A percentile compares a stretch with the other conserved stretches of the same genome.
phyloP scores from a whole-genome alignment of 768 basidiomycete genomes.

The Leccinum broughii region DNA sequence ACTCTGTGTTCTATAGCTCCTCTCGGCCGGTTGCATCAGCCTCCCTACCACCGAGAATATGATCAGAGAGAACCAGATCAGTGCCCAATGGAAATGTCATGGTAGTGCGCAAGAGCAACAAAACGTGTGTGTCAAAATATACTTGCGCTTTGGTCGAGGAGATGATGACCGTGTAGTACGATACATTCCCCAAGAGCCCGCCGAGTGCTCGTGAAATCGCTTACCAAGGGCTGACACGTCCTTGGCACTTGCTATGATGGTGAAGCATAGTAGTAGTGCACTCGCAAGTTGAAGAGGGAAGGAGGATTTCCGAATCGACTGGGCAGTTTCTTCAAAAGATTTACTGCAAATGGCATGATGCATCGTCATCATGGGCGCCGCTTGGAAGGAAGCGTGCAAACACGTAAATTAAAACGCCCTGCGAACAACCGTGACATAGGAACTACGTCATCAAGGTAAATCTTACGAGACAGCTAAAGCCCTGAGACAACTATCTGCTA shows the following conservation, averaged over 20 bases:
- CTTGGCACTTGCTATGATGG: no score
- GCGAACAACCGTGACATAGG: conserved; percentile 13
- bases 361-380: conserved; percentile 58
- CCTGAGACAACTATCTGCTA: not conserved
- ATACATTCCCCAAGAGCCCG: conserved; percentile 62
- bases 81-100: conserved; percentile 91
- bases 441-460: conserved; percentile 61
- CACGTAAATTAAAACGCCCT: conserved; percentile 61
- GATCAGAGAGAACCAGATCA: conserved; percentile 79
- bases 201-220: conserved; percentile 63
- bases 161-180: conserved; percentile 66
- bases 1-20: conserved; percentile 82
- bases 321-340: conserved; percentile 55
- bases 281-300: conserved; percentile 51
- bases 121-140: conserved; percentile 80
- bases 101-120: conserved; percentile 81
- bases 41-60: no score
- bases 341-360: conserved; percentile 72
- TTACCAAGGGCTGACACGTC: no score
- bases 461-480: not conserved
- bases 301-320: conserved; percentile 39
- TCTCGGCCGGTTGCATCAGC: conserved; percentile 57
- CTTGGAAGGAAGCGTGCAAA: conserved; percentile 83
- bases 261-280: no score
- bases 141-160: conserved; percentile 82